A percentile compares a stretch with the other conserved stretches of the same genome.
These are phyloP conservation scores for Forsythia viridissima DNA, from an alignment of 257 asterid species.

Conservation along the genomic window DNA sequence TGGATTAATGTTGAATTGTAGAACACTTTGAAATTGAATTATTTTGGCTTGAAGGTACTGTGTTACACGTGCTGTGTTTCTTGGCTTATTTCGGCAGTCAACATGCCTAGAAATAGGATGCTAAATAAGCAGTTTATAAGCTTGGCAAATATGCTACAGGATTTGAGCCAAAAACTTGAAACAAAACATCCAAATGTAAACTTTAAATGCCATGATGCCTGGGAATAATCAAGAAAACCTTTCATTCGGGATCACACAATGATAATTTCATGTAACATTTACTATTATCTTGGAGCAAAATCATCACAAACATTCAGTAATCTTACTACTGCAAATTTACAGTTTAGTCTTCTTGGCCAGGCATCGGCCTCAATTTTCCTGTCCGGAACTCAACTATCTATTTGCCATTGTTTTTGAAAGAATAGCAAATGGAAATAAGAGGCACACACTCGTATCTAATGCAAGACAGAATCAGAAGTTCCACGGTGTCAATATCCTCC, in stretches of 20 bases:
- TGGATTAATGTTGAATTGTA: background rate
- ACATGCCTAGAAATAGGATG: too few species aligned
- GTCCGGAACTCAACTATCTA: background rate
- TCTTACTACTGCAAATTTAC: background rate
- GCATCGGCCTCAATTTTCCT: background rate
- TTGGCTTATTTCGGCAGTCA: too few species aligned
- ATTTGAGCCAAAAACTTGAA: too few species aligned
- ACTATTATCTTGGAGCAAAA: background rate
- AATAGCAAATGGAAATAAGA: background rate
- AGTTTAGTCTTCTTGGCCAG: background rate
- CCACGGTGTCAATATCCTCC: background rate
- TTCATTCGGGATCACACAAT: too few species aligned
- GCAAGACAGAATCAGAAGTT: background rate
- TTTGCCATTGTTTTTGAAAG: background rate
- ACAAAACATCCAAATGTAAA: too few species aligned
- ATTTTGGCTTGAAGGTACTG: too few species aligned
- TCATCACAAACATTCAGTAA: background rate
- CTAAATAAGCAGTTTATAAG: too few species aligned
- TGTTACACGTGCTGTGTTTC: too few species aligned
- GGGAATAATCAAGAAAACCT: too few species aligned
- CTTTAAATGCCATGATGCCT: too few species aligned
- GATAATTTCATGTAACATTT: too few species aligned
- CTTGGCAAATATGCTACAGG: too few species aligned
- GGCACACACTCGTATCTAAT: background rate
- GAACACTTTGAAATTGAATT: background rate